Percentiles rank a stretch among this genome's conserved stretches.
Conservation (phyloP, 2,329 filamentous ascomycete genomes). For the Aplosporella prunicola region DNA sequence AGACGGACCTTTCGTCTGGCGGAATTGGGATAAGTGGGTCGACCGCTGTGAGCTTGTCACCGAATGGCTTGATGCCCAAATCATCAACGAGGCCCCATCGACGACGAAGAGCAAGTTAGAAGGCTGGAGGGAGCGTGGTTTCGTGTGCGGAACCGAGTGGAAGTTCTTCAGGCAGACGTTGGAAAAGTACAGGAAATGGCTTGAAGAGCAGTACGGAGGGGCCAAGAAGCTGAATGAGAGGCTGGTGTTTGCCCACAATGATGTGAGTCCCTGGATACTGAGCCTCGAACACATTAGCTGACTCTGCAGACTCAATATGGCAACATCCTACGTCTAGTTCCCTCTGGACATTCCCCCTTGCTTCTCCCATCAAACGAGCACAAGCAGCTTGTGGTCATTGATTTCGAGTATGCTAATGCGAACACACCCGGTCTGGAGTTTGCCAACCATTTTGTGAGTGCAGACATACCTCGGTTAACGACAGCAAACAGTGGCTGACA, state of each 20-base stretch:
- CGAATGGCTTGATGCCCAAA: conserved; percentile 51
- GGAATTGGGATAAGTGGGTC: conserved; percentile 92
- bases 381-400: conserved; percentile 93
- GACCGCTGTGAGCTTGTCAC: conserved; percentile 54
- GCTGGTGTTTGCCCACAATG: conserved; percentile 94
- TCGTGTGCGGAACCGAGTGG: conserved; percentile 81
- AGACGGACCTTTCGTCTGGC: conserved; percentile 73
- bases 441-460: conserved; percentile 81
- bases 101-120: conserved; percentile 22
- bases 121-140: conserved; percentile 59
- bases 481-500: too few species aligned
- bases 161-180: conserved; percentile 63
- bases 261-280: conserved; percentile 50
- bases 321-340: conserved; percentile 78
- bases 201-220: conserved; percentile 64
- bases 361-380: conserved; percentile 85
- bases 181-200: conserved; percentile 64
- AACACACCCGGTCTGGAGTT: conserved; percentile 85
- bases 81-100: conserved; percentile 34
- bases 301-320: conserved; percentile 79
- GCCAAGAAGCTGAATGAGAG: conserved; percentile 56
- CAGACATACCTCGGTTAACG: background rate
- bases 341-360: conserved; percentile 66
- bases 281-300: background rate
- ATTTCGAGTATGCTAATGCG: conserved; percentile 93